Base-by-base conservation (phyloP, 2,329 filamentous ascomycete genomes). In the Diaporthe eres region DNA sequence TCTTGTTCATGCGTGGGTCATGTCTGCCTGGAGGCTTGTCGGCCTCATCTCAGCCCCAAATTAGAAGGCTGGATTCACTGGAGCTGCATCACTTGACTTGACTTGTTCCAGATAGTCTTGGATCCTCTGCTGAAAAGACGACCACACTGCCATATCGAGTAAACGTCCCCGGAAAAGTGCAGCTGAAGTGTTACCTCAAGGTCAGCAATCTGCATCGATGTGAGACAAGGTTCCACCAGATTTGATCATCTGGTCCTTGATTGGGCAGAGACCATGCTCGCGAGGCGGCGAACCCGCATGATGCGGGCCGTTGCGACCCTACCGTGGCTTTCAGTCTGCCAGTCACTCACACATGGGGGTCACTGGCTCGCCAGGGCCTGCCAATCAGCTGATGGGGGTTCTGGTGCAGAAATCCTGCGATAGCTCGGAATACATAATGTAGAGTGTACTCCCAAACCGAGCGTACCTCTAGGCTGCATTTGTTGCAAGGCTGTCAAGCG, bases 271-370 rank as follows among this genome's bases (percentile, higher is more conserved):
- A 31, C 6, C 17, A 22, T 12, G 39, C 22, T 65, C 60, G 39
- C 13, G 39, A 31, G 60, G 39, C 60, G 42, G 60, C 39, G 6
- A 31, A 31, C n/a, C 60, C 42, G 60, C 60, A 70, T 70, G 65
- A 55, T 37, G 47, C 65, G 65, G 65, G 31, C 65, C 47, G 65
- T 53, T 51, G 65, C 51, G 51, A 55, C 65, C 51, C 65, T 51
- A 70, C 44, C 58, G n/a, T 39, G 65, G 44, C 28, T 3, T 8
- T 53, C 19, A 7, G 28, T 25, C 17, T 44, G 31, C 12, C 22
- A 25, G 17, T 25, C 60, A 42, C 19, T 28, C 25, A 65, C 39
- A 47, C 25, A 47, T 3, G 31, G 28, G 19, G 34, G 39, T 65
- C 60, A 31, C 39, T 65, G 39, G 37, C 58, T 28, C n/a, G 15